These are phyloP conservation scores for Boletus subparvulus DNA, from an alignment of 768 basidiomycete species.

Conservation along the genomic window DNA sequence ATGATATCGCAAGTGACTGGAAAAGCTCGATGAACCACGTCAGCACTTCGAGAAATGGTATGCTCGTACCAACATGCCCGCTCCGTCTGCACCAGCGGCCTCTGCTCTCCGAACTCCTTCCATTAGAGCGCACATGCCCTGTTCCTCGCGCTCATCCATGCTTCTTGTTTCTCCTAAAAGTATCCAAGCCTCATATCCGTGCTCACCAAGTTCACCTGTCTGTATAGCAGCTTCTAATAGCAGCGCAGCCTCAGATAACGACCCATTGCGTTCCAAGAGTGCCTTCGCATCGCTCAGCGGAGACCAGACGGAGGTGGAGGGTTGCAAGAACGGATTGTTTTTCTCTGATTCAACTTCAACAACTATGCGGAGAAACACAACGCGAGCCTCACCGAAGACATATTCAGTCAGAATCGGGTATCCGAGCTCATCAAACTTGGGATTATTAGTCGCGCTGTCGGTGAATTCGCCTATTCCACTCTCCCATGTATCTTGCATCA, in stretches of 20 bases:
- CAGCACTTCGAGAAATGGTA: background rate
- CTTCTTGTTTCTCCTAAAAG: slow-evolving; percentile 85
- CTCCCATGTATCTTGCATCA: slow-evolving; percentile 68
- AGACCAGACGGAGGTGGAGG: slow-evolving; percentile 46
- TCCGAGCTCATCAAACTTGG: slow-evolving; percentile 68
- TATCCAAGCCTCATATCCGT: slow-evolving; percentile 89
- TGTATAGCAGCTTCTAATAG: slow-evolving; percentile 91
- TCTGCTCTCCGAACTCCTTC: slow-evolving; percentile 72
- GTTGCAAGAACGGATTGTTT: slow-evolving; percentile 69
- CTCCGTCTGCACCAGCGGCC: slow-evolving; percentile 57
- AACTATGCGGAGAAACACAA: background rate
- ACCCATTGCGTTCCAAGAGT: slow-evolving; percentile 76
- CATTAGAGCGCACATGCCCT: slow-evolving; percentile 74
- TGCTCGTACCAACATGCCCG: slow-evolving; percentile 69
- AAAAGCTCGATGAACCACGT: slow-evolving; percentile 10
- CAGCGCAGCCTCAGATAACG: slow-evolving; percentile 82
- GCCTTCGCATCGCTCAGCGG: slow-evolving; percentile 70
- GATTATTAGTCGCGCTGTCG: slow-evolving; percentile 31
- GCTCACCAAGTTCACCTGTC: slow-evolving; percentile 74
- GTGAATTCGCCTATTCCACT: slow-evolving; percentile 47
- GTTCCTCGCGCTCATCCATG: slow-evolving; percentile 87
- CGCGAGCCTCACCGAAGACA: slow-evolving; percentile 62
- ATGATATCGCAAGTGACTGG: slow-evolving; percentile 93
- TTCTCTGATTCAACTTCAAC: slow-evolving; percentile 46
- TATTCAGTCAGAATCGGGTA: slow-evolving; percentile 73